Evolutionary conservation across 1,139 yeast species (phyloP).

Genomic region (Pichiaceae sp.): DNA sequence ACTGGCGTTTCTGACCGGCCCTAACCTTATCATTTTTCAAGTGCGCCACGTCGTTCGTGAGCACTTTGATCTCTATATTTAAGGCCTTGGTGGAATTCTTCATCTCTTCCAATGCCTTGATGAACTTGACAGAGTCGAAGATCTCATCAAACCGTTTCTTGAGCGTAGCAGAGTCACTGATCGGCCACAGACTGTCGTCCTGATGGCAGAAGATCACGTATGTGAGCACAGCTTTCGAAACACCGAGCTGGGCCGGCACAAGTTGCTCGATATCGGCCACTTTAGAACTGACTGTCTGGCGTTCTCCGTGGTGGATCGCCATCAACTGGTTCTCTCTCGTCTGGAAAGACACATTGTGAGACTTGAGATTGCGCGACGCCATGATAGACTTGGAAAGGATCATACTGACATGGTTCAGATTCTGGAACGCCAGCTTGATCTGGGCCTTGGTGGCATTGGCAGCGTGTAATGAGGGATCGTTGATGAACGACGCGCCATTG

Average conservation of each 20-base stretch:
- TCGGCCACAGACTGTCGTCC: slow-evolving; percentile 95
- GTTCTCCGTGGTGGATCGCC: slow-evolving; percentile 54
- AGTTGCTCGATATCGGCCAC: slow-evolving; percentile 79
- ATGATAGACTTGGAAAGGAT: slow-evolving; percentile 82
- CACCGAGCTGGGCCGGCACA: slow-evolving; percentile 80
- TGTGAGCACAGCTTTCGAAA: slow-evolving; percentile 78
- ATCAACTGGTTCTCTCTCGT: slow-evolving; percentile 85
- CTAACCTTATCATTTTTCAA: slow-evolving; percentile 65
- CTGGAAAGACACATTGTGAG: slow-evolving; percentile 61
- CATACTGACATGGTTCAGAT: slow-evolving; percentile 70
- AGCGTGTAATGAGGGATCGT: slow-evolving; percentile 81
- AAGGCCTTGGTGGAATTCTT: slow-evolving; percentile 73
- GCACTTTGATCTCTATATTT: slow-evolving; percentile 61
- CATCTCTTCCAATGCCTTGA: slow-evolving; percentile 79
- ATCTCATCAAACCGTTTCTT: slow-evolving; percentile 95
- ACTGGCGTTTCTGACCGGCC: slow-evolving; percentile 49
- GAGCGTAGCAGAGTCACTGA: slow-evolving; percentile 80
- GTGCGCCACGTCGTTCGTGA: slow-evolving; percentile 73
- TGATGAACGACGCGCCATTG: slow-evolving; percentile 86
- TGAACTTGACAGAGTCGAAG: slow-evolving; percentile 88
- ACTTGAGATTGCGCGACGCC: slow-evolving; percentile 46
- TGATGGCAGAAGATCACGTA: slow-evolving; percentile 96
- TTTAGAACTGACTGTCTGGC: slow-evolving; percentile 71
- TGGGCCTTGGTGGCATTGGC: slow-evolving; percentile 80
- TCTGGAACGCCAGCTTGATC: slow-evolving; percentile 77